Base-by-base conservation (phyloP, 169 alveolate species). In the Eimeria brunetti region DNA sequence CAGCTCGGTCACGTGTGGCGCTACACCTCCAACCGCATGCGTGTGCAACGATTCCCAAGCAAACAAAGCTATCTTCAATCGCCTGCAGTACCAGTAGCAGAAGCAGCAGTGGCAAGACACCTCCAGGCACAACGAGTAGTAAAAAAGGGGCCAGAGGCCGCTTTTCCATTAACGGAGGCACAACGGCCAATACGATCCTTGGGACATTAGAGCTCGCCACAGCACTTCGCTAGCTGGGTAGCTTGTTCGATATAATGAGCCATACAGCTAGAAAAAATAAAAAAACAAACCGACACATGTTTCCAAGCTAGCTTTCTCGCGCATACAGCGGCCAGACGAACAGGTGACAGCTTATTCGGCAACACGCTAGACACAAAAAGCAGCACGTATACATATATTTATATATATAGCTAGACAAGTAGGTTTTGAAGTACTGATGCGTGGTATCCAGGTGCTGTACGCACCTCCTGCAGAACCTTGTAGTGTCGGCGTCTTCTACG, bases 41-140 rank as follows among this genome's bases (percentile, higher is more conserved):
- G 98, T 97, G 94, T 97, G 96, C 93, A 97, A 93, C 12, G 97
- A 96, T 86, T 97, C 98, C 98, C 98, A 97, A 14, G 97, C 96
- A 62, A 97, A 94, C 96, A 97, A 91, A 62, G 97, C 97, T 60
- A 97, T 83, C 53, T 94, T 53, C 62, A 97, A 94, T 9, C 97
- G 97, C 51, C 96, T 91, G 95, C 88, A 78, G 64, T 64, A 78
- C 27, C 64, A 78, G 64, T 38, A 78, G 88, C 27, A 49, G 44
- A 20, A 38, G 4, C 41, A 46, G 41, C 86, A 41, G 64, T 7
- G 27, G 81, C 46, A 69, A 8, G 81, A 41, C 88, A 46, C n/a
- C 53, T 36, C 14, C 33, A 36, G 53, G 38, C 53, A 38, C 53
- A 44, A 67, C 78, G 27, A n/a, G 78, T 51, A 67, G 46, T 8